These are phyloP conservation scores for Cyberlindnera mississippiensis DNA, from an alignment of 805 yeast species.

Conservation along the genomic window DNA sequence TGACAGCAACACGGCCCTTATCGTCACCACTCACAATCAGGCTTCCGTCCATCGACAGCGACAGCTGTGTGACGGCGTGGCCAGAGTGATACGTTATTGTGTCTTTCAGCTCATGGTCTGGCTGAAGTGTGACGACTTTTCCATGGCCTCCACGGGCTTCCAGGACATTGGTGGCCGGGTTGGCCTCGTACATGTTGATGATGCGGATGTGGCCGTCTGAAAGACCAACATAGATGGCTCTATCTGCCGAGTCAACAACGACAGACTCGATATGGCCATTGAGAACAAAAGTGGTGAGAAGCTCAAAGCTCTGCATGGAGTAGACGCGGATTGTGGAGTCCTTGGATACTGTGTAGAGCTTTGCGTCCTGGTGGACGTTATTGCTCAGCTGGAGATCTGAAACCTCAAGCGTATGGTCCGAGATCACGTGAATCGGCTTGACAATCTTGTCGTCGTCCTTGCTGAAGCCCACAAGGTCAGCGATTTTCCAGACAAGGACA, in stretches of 20 bases:
- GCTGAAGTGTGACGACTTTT: slow-evolving; percentile 31
- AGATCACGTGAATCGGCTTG: slow-evolving; percentile 55
- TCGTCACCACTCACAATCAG: slow-evolving; percentile 68
- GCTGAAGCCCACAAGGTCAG: slow-evolving; percentile 47
- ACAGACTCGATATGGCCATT: slow-evolving; percentile 54
- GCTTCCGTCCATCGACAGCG: slow-evolving; percentile 72
- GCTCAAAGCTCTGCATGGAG: slow-evolving; percentile 39
- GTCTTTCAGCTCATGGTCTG: slow-evolving; percentile 43
- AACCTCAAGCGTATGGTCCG: slow-evolving; percentile 52
- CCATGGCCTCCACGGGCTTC: slow-evolving; percentile 30
- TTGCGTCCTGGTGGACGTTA: slow-evolving; percentile 57
- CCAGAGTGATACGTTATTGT: slow-evolving; percentile 53
- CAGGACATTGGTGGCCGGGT: slow-evolving; percentile 24
- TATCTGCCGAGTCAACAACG: slow-evolving; percentile 71
- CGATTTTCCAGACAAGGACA: slow-evolving; percentile 65
- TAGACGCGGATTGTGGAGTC: slow-evolving; percentile 77
- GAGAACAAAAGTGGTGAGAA: slow-evolving; percentile 70
- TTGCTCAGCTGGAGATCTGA: slow-evolving; percentile 42
- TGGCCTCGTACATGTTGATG: slow-evolving; percentile 45
- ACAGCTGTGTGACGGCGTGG: slow-evolving; percentile 45
- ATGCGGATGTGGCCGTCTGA: slow-evolving; percentile 55
- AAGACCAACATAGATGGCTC: slow-evolving; percentile 70
- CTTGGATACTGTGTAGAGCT: slow-evolving; percentile 62
- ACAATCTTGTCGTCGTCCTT: slow-evolving; percentile 33
- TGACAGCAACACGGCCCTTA: slow-evolving; percentile 59